Percentiles rank a stretch among this genome's conserved stretches.
phyloP scores from a whole-genome alignment of 495 filamentous ascomycete species.

The Podospora bellae-mahoneyi region DNA sequence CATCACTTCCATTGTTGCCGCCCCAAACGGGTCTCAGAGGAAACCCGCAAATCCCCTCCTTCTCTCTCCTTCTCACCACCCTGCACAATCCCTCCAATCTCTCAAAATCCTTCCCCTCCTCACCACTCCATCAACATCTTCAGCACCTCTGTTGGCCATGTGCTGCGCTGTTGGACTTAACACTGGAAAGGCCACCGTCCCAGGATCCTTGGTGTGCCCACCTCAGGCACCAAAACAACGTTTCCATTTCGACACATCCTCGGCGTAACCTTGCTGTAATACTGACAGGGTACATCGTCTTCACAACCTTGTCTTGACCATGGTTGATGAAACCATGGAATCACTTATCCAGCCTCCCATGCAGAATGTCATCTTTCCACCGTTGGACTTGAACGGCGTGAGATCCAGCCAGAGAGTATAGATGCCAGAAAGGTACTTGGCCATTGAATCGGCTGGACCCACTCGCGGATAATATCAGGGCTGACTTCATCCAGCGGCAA shows the following conservation, averaged over 20 bases:
- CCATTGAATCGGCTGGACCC: slow-evolving; percentile 44
- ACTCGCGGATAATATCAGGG: slow-evolving; percentile 47
- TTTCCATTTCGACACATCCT: slow-evolving; percentile 51
- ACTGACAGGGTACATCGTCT: slow-evolving; percentile 48
- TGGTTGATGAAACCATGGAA: slow-evolving; percentile 47
- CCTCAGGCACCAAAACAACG: slow-evolving; percentile 51
- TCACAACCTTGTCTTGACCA: slow-evolving; percentile 48
- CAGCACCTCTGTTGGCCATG: slow-evolving; percentile 41
- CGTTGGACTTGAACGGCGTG: slow-evolving; percentile 38
- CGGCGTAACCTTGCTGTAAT: slow-evolving; percentile 37
- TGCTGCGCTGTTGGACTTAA: slow-evolving; percentile 3
- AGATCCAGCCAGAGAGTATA: slow-evolving; percentile 50
- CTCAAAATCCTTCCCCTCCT: slow-evolving; percentile 41
- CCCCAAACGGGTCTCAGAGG: slow-evolving; percentile 47
- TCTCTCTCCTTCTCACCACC: slow-evolving; percentile 34
- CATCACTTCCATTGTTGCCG: slow-evolving; percentile 6
- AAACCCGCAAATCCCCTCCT: slow-evolving; percentile 46
- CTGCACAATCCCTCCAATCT: slow-evolving; percentile 41
- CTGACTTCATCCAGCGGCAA: slow-evolving; percentile 44
- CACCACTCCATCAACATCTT: slow-evolving; percentile 50
- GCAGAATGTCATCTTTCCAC: slow-evolving; percentile 53
- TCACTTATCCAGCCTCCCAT: slow-evolving; percentile 54
- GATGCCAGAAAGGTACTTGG: slow-evolving; percentile 41
- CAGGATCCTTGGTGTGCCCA: slow-evolving; percentile 46
- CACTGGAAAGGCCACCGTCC: slow-evolving; percentile 37